Evolutionary conservation across 73 alveolate genomes (phyloP).

Genomic region (Symbiodinium natans): DNA sequence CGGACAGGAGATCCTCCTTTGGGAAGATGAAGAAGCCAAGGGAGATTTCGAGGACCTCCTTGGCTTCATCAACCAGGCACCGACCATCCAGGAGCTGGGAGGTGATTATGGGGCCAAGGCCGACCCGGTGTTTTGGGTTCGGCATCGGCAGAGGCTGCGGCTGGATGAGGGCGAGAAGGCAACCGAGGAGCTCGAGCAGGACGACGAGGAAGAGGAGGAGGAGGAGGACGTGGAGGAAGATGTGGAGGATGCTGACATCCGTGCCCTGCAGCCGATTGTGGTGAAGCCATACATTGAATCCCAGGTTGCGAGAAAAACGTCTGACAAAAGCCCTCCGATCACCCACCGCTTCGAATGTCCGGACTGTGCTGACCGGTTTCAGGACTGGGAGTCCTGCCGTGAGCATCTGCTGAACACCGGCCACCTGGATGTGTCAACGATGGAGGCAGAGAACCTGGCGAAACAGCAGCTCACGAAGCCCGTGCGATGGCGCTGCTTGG

Average conservation of each 20-base stretch:
- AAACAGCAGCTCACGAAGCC: background rate
- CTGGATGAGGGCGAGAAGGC: background rate
- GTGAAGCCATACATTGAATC: background rate
- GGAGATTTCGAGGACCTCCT: conserved; percentile 37
- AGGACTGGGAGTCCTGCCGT: conserved; percentile 31
- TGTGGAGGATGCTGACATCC: conserved; percentile 41
- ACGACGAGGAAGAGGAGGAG: conserved; percentile 19
- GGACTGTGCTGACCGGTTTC: conserved; percentile 43
- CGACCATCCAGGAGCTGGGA: conserved; percentile 31
- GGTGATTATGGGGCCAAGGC: conserved; percentile 43
- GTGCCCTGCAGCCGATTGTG: conserved; percentile 33
- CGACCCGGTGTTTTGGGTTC: conserved; percentile 20
- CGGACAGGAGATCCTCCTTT: conserved; percentile 53
- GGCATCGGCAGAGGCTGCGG: conserved; percentile 52
- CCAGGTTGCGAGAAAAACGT: conserved; percentile 13
- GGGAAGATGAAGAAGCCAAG: conserved; percentile 52
- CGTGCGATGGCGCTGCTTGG: conserved; percentile 37
- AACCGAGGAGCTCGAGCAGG: no score
- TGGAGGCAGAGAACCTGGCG: background rate
- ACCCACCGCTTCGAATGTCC: conserved; percentile 15
- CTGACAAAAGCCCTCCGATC: conserved; percentile 1
- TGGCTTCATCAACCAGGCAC: background rate
- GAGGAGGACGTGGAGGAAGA: background rate
- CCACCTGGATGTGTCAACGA: conserved; percentile 29
- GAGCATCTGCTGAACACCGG: conserved; percentile 36